Evolutionary conservation across 73 alveolate species (phyloP).

Genomic region (Uronychia binucleata): DNA sequence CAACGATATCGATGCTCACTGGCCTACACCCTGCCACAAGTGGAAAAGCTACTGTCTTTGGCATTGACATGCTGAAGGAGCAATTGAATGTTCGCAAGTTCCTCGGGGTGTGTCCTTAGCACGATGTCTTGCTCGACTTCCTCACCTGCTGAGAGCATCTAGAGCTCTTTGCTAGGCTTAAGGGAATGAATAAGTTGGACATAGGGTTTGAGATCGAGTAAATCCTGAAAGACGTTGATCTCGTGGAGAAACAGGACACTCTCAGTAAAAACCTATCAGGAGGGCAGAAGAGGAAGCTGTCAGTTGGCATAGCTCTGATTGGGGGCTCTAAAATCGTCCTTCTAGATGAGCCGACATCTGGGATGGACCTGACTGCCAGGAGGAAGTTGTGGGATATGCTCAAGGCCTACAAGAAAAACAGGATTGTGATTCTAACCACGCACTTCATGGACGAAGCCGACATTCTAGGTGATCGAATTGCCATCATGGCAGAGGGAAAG

Average conservation of each 20-base stretch:
- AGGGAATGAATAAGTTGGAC: constrained; percentile 75
- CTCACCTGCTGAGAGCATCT: constrained; percentile 79
- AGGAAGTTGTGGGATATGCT: constrained; percentile 96
- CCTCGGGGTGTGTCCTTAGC: constrained; percentile 89
- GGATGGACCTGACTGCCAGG: constrained; percentile 95
- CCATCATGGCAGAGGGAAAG: constrained; percentile 91
- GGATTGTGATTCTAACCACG: constrained; percentile 92
- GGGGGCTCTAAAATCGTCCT: constrained; percentile 92
- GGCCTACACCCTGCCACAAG: constrained; percentile 81
- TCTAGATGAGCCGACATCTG: constrained; percentile 97
- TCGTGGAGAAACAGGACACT: constrained; percentile 62
- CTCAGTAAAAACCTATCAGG: constrained; percentile 90
- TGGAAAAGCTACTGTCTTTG: constrained; percentile 75
- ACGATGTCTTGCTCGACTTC: constrained; percentile 75
- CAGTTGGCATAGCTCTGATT: constrained; percentile 91
- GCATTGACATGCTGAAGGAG: constrained; percentile 62
- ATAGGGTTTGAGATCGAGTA: constrained; percentile 68
- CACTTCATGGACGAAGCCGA: constrained; percentile 99
- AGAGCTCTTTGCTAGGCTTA: constrained; percentile 70
- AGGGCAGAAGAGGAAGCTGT: constrained; percentile 91
- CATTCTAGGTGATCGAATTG: constrained; percentile 95
- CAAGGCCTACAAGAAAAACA: constrained; percentile 81
- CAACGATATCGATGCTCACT: constrained; percentile 87
- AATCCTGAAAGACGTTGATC: constrained; percentile 88
- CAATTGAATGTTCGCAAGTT: constrained; percentile 47